Evolutionary conservation across 768 basidiomycete species (phyloP).

Genomic region (Pleurotus eryngii): DNA sequence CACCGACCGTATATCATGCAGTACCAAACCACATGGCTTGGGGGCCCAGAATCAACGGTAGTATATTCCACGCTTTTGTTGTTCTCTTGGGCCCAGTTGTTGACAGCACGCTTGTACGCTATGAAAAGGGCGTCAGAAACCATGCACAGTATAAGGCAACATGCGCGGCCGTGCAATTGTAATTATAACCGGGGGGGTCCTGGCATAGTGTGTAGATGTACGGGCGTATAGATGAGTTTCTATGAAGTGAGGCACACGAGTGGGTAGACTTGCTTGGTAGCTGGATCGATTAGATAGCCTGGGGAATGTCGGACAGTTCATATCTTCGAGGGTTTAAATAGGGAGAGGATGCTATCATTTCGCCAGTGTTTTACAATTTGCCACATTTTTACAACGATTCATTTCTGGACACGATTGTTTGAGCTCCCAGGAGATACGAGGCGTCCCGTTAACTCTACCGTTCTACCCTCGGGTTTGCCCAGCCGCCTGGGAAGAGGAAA

Average conservation of each 20-base stretch:
- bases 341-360: neutral
- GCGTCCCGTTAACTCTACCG: neutral
- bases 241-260: neutral
- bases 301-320: no score
- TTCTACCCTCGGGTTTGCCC: neutral
- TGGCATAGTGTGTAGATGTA: neutral
- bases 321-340: no score
- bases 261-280: neutral
- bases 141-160: no score
- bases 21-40: slow-evolving; percentile 22
- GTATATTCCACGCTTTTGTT: neutral
- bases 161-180: neutral
- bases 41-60: no score
- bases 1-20: slow-evolving; percentile 24
- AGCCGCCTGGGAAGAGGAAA: neutral
- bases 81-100: slow-evolving; percentile 12
- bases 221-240: neutral
- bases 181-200: neutral
- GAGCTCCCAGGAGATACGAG: neutral
- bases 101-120: slow-evolving; percentile 17
- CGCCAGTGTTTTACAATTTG: neutral
- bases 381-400: neutral
- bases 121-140: neutral
- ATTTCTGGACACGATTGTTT: neutral
- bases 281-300: neutral